These are phyloP conservation scores for Lasiodiplodia theobromae DNA, from an alignment of 2,329 filamentous ascomycete genomes.

Conservation along the genomic window DNA sequence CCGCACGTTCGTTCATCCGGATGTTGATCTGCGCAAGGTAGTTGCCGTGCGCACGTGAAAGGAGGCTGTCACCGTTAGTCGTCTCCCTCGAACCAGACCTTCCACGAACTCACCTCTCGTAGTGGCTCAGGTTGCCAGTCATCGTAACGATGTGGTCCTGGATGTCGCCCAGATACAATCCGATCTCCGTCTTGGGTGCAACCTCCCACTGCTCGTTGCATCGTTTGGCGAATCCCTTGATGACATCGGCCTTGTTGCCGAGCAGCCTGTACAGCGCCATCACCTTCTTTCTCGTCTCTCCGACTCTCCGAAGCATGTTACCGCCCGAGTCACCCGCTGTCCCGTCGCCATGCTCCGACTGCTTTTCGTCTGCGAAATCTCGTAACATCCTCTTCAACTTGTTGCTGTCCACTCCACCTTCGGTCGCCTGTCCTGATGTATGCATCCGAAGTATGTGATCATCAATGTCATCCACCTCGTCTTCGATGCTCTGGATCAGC, in stretches of 20 bases:
- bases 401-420: conserved; percentile 35
- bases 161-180: conserved; percentile 96
- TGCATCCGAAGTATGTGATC: conserved; percentile 87
- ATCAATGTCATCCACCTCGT: conserved; percentile 97
- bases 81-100: conserved; percentile 25
- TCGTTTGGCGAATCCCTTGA: conserved; percentile 97
- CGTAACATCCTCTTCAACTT: conserved; percentile 39
- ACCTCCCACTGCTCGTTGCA: conserved; percentile 99
- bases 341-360: conserved; percentile 49
- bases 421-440: conserved; percentile 53
- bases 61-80: conserved; percentile 65
- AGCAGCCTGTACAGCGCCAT: conserved; percentile 93
- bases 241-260: conserved; percentile 97
- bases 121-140: conserved; percentile 94
- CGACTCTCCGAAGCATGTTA: conserved; percentile 91
- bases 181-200: conserved; percentile 92
- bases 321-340: conserved; percentile 58
- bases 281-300: conserved; percentile 94
- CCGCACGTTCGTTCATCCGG: conserved; percentile 96
- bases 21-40: conserved; percentile 99
- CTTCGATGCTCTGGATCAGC: conserved; percentile 89
- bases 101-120: conserved; percentile 77
- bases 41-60: conserved; percentile 90
- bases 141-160: conserved; percentile 99
- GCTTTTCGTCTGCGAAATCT: conserved; percentile 38